A percentile compares a stretch with the other conserved stretches of the same genome.
Evolutionary conservation across 2,329 filamentous ascomycete genomes (phyloP).

Genomic region (Arthroderma sp.): DNA sequence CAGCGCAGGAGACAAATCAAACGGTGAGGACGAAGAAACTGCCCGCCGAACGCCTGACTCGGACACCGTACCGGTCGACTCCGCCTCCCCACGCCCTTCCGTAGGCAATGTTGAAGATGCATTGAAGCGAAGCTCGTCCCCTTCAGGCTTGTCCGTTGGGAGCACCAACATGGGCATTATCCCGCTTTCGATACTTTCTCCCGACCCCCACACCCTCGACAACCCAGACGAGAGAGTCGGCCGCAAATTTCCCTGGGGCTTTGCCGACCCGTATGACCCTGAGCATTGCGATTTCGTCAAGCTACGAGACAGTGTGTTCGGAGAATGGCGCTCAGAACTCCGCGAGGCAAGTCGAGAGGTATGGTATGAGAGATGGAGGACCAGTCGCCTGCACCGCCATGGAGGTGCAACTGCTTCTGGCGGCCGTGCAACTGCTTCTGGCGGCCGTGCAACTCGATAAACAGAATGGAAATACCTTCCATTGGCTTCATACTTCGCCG

Average conservation of each 20-base stretch:
- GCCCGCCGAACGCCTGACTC: conserved; percentile 17
- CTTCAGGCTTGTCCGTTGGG: conserved; percentile 18
- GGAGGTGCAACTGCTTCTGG: background rate
- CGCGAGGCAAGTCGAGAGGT: conserved; percentile 80
- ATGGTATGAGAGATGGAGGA: conserved; percentile 96
- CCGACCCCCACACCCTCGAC: conserved; percentile 66
- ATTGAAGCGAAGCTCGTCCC: background rate
- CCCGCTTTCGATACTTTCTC: conserved; percentile 85
- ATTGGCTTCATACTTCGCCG: no score
- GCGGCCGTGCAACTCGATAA: background rate
- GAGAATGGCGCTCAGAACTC: conserved; percentile 82
- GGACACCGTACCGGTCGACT: conserved; percentile 7
- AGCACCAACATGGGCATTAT: conserved; percentile 39
- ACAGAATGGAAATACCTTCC: background rate
- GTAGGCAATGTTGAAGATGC: background rate
- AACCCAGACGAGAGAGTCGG: conserved; percentile 45
- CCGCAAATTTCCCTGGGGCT: conserved; percentile 89
- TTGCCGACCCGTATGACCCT: conserved; percentile 82
- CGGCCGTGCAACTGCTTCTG: background rate
- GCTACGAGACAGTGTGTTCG: conserved; percentile 83
- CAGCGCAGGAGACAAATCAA: background rate
- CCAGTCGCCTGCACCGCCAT: conserved; percentile 29
- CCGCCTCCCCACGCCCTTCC: background rate
- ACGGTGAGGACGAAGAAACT: background rate
- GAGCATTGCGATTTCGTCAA: conserved; percentile 88